Evolutionary conservation across 345 rosid genomes (phyloP).

Genomic region (Cardamine resedifolia): DNA sequence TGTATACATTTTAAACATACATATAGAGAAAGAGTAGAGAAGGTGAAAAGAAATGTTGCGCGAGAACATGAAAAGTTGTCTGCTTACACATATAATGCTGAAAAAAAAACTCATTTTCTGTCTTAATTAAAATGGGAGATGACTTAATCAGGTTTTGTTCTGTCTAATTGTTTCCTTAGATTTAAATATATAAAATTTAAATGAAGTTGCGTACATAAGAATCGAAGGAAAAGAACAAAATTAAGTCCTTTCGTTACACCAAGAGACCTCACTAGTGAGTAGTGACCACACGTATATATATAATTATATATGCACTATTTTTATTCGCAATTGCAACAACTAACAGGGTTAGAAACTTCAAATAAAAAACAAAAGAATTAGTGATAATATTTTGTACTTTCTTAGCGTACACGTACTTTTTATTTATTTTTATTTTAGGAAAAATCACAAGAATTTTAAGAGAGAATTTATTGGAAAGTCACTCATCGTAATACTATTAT

Average conservation of each 20-base stretch:
- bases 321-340: neutral
- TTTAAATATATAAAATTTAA: slow-evolving; percentile 6
- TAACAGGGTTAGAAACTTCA: neutral
- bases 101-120: slow-evolving; percentile 15
- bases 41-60: slow-evolving; percentile 32
- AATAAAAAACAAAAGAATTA: neutral
- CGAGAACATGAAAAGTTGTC: slow-evolving; percentile 41
- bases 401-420: neutral
- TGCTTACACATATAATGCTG: slow-evolving; percentile 38
- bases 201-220: slow-evolving; percentile 20
- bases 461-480: too few species aligned
- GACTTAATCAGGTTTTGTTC: slow-evolving; percentile 37
- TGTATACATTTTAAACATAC: neutral
- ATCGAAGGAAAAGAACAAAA: slow-evolving; percentile 14
- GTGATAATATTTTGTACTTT: neutral
- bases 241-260: slow-evolving; percentile 36
- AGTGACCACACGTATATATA: neutral
- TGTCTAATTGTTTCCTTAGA: slow-evolving; percentile 29
- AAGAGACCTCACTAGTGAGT: slow-evolving; percentile 32
- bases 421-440: too few species aligned
- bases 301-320: neutral
- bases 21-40: slow-evolving; percentile 14
- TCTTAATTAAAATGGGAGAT: slow-evolving; percentile 33
- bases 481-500: too few species aligned
- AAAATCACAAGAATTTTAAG: too few species aligned